Base-by-base conservation (phyloP, 768 basidiomycete species). In the Rubroboletus satanas region DNA sequence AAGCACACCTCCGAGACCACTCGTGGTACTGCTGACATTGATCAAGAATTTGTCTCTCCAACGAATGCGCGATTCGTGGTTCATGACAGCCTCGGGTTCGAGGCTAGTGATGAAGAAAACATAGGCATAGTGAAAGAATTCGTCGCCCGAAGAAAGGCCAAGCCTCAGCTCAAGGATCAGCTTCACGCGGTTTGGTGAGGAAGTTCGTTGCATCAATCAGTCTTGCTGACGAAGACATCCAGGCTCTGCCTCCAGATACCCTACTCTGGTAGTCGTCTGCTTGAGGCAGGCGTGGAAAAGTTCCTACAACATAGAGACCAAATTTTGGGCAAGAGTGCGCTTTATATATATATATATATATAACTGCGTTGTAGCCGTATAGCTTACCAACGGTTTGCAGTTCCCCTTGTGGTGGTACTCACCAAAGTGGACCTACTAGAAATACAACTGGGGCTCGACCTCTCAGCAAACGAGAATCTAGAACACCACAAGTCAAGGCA, bases 211-310 rank as follows among this genome's bases (percentile, higher is more conserved):
- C 9, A 10, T 43, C 12, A 1, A 8, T 35, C 17, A 4, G n/a
- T 21, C 1, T 26, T 1, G n/a, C 36, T 49, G 14, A 62, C 4
- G 11, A 29, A 42, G 18, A 11, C 1, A 15, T 38, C 7, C 37
- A 61, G 60, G 60, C 60, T 61, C 35, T 61, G 60, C 15, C 51
- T 61, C 8, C 60, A 62, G 17, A 45, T 51, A 42, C 61, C 61
- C 12, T 51, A 48, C 11, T 41, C 51, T 7, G 60, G 60, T 8
- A 60, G 56, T 26, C 56, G 56, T 51, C 45, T 62, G 26, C 55
- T 62, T 8, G 61, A 62, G 17, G 33, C 36, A 17, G 60, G 60
- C 2, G 45, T 58, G 29, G 61, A 59, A 36, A 37, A 10, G 11
- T 62, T 62, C 31, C 29, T 62, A 9, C 12, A 41, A 21, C 26